A percentile compares a stretch with the other conserved stretches of the same genome.
These are phyloP conservation scores for Bauhinia variegata DNA, from an alignment of 306 rosid species.

Conservation along the genomic window DNA sequence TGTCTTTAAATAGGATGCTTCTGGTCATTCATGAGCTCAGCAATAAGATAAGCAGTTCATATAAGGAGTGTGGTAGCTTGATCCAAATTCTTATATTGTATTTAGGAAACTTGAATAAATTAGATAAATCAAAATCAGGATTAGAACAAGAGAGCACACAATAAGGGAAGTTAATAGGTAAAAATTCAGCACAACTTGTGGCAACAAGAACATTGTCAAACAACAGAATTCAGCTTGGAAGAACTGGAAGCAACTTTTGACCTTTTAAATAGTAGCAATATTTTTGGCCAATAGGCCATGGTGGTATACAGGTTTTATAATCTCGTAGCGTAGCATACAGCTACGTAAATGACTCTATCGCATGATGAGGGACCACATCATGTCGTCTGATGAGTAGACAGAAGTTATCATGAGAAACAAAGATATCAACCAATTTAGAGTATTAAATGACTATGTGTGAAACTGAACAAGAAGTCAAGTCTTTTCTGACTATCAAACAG, in stretches of 20 bases:
- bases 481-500: not conserved
- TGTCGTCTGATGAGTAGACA: slow-evolving; percentile 14
- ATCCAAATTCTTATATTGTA: slow-evolving; percentile 25
- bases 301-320: slow-evolving; percentile 23
- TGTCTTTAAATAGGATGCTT: slow-evolving; percentile 24
- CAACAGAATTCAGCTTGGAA: slow-evolving; percentile 28
- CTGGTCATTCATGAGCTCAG: slow-evolving; percentile 22
- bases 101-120: slow-evolving; percentile 6
- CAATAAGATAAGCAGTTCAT: slow-evolving; percentile 16
- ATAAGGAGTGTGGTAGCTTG: slow-evolving; percentile 10
- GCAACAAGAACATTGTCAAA: slow-evolving; percentile 6
- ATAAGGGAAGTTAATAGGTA: not conserved
- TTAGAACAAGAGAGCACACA: not conserved
- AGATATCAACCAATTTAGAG: no score
- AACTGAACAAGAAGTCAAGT: no score
- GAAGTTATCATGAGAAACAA: slow-evolving; percentile 7
- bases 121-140: slow-evolving; percentile 19
- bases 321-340: slow-evolving; percentile 2
- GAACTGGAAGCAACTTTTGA: slow-evolving; percentile 16
- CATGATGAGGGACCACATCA: slow-evolving; percentile 26
- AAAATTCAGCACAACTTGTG: not conserved
- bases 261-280: slow-evolving; percentile 25
- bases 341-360: not conserved
- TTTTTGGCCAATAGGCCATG: slow-evolving; percentile 3
- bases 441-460: no score